phyloP scores from a whole-genome alignment of 805 yeast species.

The Phaffomyces antillensis region DNA sequence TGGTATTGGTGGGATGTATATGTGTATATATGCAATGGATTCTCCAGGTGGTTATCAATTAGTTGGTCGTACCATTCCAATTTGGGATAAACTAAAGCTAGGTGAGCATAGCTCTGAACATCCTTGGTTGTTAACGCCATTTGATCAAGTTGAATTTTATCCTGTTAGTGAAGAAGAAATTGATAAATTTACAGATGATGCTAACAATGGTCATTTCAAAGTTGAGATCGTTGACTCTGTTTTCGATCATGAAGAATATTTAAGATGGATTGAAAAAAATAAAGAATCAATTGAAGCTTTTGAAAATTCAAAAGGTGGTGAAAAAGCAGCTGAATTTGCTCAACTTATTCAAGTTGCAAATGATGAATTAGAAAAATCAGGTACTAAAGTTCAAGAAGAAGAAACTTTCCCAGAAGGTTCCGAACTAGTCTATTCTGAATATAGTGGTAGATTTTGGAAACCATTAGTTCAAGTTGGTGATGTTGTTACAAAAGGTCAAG shows the following conservation, averaged over 20 bases:
- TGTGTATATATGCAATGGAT: slow-evolving; percentile 94
- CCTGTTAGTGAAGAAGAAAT: slow-evolving; percentile 85
- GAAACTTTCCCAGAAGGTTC: slow-evolving; percentile 72
- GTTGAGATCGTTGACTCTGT: slow-evolving; percentile 70
- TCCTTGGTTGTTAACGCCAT: slow-evolving; percentile 90
- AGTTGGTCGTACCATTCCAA: slow-evolving; percentile 94
- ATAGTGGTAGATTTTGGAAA: slow-evolving; percentile 97
- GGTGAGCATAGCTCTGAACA: slow-evolving; percentile 53
- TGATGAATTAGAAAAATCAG: slow-evolving; percentile 55
- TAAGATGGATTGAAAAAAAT: slow-evolving; percentile 71
- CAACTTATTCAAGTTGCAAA: slow-evolving; percentile 74
- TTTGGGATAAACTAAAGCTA: slow-evolving; percentile 90
- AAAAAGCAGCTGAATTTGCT: slow-evolving; percentile 80
- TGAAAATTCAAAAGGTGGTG: slow-evolving; percentile 64
- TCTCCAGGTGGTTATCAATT: slow-evolving; percentile 98
- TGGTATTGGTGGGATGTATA: slow-evolving; percentile 97
- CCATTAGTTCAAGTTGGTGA: slow-evolving; percentile 77
- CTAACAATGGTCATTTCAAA: slow-evolving; percentile 71
- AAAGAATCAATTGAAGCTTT: slow-evolving; percentile 64
- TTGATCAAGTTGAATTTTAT: slow-evolving; percentile 91
- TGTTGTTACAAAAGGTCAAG: slow-evolving; percentile 63
- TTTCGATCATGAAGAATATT: slow-evolving; percentile 76
- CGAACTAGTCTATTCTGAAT: slow-evolving; percentile 84
- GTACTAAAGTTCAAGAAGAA: slow-evolving; percentile 35
- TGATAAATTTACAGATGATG: slow-evolving; percentile 62